Conservation (phyloP, 805 yeast genomes). For the Lachancea sp. region DNA sequence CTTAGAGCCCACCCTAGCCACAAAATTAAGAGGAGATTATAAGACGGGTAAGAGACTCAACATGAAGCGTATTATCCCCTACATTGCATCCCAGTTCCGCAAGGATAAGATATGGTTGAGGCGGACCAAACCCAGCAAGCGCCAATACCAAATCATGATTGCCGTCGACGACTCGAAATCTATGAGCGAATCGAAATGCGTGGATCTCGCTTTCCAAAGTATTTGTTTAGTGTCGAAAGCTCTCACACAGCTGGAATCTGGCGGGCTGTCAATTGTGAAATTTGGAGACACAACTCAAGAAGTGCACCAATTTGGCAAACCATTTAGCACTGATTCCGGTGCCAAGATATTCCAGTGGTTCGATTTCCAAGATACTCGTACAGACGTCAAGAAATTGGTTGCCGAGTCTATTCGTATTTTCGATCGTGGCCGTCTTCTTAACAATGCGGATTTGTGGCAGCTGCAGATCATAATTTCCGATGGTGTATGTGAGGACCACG, state of each 20-base stretch:
- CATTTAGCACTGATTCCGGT: constrained; percentile 79
- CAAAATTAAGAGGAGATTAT: constrained; percentile 90
- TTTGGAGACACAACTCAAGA: constrained; percentile 81
- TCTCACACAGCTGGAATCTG: constrained; percentile 87
- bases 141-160: constrained; percentile 96
- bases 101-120: constrained; percentile 98
- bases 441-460: constrained; percentile 78
- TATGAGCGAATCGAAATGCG: constrained; percentile 89
- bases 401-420: constrained; percentile 67
- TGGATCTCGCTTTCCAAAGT: constrained; percentile 88
- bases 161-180: constrained; percentile 97
- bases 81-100: constrained; percentile 94
- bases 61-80: constrained; percentile 96
- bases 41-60: constrained; percentile 95
- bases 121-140: constrained; percentile 93
- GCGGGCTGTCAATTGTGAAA: constrained; percentile 82
- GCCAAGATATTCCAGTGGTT: constrained; percentile 80
- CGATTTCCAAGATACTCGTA: constrained; percentile 79
- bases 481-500: constrained; percentile 97
- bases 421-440: constrained; percentile 48
- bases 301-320: constrained; percentile 85
- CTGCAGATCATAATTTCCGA: constrained; percentile 88
- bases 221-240: constrained; percentile 93
- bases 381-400: constrained; percentile 75
- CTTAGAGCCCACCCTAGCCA: constrained; percentile 93